Percentiles rank a stretch among this genome's conserved stretches.
Evolutionary conservation across 495 filamentous ascomycete genomes (phyloP).

Genomic region (Parathielavia appendiculata): DNA sequence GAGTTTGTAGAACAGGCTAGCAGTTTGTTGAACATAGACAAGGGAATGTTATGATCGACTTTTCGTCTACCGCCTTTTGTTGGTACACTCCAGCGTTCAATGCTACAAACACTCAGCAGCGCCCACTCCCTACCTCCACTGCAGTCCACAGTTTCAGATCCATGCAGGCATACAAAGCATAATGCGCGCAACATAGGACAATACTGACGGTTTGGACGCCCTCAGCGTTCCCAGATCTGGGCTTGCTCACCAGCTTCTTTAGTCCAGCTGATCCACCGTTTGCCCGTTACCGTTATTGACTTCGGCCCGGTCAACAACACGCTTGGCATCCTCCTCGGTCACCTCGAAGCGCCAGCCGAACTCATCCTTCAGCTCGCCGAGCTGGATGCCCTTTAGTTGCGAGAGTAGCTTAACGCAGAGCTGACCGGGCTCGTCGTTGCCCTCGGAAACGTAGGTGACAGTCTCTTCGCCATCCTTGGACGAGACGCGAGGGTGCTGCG

Average conservation of each 20-base stretch:
- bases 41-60: too few relatives aligned
- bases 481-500: slow-evolving; percentile 34
- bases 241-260: background rate
- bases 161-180: too few relatives aligned
- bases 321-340: slow-evolving; percentile 42
- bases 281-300: slow-evolving; percentile 21
- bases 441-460: slow-evolving; percentile 58
- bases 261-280: slow-evolving; percentile 41
- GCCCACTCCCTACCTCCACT: too few relatives aligned
- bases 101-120: too few relatives aligned
- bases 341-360: slow-evolving; percentile 69
- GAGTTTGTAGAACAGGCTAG: too few relatives aligned
- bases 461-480: slow-evolving; percentile 49
- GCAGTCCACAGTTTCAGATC: too few relatives aligned
- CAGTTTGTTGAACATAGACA: too few relatives aligned
- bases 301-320: slow-evolving; percentile 26
- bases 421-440: slow-evolving; percentile 62
- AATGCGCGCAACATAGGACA: too few relatives aligned
- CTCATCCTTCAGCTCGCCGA: slow-evolving; percentile 65
- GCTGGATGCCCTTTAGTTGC: slow-evolving; percentile 81
- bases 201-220: too few relatives aligned
- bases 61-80: too few relatives aligned
- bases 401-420: slow-evolving; percentile 62
- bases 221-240: too few relatives aligned
- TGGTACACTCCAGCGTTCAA: too few relatives aligned